Conservation (phyloP, 129 eudicot species). For the Logfia minima region DNA sequence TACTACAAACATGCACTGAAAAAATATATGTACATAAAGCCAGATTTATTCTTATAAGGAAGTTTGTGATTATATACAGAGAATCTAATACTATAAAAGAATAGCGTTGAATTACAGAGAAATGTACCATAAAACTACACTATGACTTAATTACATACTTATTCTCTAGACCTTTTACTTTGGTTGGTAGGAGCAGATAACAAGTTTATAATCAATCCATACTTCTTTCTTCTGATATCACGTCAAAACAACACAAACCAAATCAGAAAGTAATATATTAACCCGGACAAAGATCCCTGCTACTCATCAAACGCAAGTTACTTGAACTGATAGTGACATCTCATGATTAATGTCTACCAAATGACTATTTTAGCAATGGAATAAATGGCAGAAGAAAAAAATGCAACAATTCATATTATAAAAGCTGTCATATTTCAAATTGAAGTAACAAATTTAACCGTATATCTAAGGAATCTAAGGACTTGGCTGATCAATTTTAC, state of each 20-base stretch:
- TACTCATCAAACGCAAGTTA: too few relatives aligned
- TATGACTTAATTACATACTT: too few relatives aligned
- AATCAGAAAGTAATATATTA: too few relatives aligned
- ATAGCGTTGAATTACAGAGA: not conserved
- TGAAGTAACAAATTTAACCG: not conserved
- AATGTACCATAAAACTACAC: not conserved
- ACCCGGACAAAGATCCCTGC: too few relatives aligned
- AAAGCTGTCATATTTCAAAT: not conserved
- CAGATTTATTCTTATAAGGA: too few relatives aligned
- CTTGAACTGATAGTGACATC: too few relatives aligned
- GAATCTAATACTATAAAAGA: not conserved
- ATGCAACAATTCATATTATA: not conserved
- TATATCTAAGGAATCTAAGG: not conserved
- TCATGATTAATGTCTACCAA: not conserved
- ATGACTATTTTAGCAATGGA: not conserved
- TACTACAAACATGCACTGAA: too few relatives aligned
- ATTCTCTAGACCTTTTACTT: too few relatives aligned
- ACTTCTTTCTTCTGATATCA: not conserved
- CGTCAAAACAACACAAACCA: too few relatives aligned
- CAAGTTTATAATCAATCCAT: not conserved
- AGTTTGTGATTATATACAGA: too few relatives aligned
- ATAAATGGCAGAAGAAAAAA: not conserved
- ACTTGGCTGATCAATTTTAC: conserved; percentile 19
- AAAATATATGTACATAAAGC: too few relatives aligned
- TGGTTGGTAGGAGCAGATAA: not conserved